Evolutionary conservation across 192 early-diverging fungal species (phyloP).

Genomic region (Coemansia brasiliensis): DNA sequence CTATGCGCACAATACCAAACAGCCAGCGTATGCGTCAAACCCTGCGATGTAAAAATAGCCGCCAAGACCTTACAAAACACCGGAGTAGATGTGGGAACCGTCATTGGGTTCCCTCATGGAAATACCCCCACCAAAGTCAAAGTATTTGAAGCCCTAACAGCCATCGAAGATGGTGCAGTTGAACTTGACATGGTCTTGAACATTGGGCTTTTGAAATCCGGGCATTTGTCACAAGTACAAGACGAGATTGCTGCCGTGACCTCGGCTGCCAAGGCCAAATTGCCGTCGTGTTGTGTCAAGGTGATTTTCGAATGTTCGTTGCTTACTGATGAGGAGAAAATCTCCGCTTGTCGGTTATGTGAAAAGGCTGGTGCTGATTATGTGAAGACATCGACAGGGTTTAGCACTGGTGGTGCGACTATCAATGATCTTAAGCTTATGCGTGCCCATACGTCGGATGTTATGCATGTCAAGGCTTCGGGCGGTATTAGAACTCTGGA

Average conservation of each 20-base stretch:
- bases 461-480: conserved; percentile 60
- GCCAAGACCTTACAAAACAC: conserved; percentile 36
- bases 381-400: conserved; percentile 66
- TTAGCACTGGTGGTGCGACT: conserved; percentile 57
- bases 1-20: conserved; percentile 55
- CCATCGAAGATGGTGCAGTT: conserved; percentile 59
- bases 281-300: conserved; percentile 55
- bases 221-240: conserved; percentile 40
- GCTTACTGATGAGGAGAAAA: conserved; percentile 58
- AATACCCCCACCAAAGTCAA: conserved; percentile 56
- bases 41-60: conserved; percentile 61
- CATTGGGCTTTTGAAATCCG: conserved; percentile 58
- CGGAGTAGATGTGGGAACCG: conserved; percentile 59
- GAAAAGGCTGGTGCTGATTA: conserved; percentile 60
- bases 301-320: conserved; percentile 65
- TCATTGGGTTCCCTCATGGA: conserved; percentile 64
- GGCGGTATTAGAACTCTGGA: conserved; percentile 61
- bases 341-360: conserved; percentile 39
- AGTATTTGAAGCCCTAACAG: conserved; percentile 56
- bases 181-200: conserved; percentile 65
- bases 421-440: conserved; percentile 57
- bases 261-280: conserved; percentile 38
- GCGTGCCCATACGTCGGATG: conserved; percentile 44
- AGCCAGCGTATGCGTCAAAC: conserved; percentile 62
- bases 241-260: conserved; percentile 50